These are phyloP conservation scores for Penicillium sp. DNA, from an alignment of 2,329 filamentous ascomycete genomes.

Conservation along the genomic window DNA sequence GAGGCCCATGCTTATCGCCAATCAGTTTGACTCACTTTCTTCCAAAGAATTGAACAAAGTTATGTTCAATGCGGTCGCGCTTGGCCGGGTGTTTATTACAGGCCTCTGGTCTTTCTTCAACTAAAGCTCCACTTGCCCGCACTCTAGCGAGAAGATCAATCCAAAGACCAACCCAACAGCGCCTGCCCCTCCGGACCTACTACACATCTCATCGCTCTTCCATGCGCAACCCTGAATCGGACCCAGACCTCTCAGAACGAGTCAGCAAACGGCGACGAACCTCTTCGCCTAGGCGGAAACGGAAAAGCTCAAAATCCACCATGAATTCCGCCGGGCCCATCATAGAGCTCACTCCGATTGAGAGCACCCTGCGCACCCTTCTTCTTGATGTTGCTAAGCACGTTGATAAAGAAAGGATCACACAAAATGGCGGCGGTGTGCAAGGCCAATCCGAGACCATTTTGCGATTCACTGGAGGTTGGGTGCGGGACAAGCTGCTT, in stretches of 20 bases:
- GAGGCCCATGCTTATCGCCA: conserved; percentile 22
- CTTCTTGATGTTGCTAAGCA: conserved; percentile 79
- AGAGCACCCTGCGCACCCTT: conserved; percentile 71
- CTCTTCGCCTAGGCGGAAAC: conserved; percentile 25
- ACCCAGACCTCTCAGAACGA: conserved; percentile 23
- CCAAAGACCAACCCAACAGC: conserved; percentile 12
- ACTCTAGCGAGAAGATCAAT: conserved; percentile 12
- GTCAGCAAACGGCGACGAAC: conserved; percentile 36
- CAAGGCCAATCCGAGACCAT: conserved; percentile 32
- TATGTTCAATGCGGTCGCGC: conserved; percentile 24
- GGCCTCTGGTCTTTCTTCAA: conserved; percentile 13
- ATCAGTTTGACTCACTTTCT: conserved; percentile 18
- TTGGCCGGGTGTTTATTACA: conserved; percentile 17
- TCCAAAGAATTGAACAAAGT: conserved; percentile 6
- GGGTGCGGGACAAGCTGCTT: conserved; percentile 53
- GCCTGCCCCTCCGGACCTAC: conserved; percentile 10
- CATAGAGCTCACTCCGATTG: conserved; percentile 67
- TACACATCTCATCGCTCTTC: conserved; percentile 15
- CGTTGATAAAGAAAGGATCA: conserved; percentile 48
- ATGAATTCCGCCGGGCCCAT: conserved; percentile 32
- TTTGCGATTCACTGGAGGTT: conserved; percentile 52
- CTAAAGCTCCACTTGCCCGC: conserved; percentile 16
- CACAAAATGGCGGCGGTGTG: conserved; percentile 39
- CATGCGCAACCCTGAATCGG: conserved; percentile 29
- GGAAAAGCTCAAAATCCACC: conserved; percentile 22